A percentile compares a stretch with the other conserved stretches of the same genome.
These are phyloP conservation scores for Zizania palustris DNA, from an alignment of 202 grass and related monocot species.

Conservation along the genomic window DNA sequence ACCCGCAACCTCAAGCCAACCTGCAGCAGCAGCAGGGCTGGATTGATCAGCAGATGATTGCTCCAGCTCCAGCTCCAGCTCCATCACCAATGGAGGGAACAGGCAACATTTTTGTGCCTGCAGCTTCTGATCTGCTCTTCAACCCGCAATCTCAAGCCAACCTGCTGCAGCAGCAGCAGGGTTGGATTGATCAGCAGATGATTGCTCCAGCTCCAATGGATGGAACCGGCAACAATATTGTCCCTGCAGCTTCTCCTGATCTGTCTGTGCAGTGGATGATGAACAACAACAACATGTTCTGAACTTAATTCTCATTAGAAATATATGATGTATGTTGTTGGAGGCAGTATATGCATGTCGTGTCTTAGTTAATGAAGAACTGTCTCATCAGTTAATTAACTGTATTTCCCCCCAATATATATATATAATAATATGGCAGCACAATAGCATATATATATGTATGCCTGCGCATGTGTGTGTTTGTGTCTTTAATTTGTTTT, in stretches of 20 bases:
- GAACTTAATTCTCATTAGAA: not conserved
- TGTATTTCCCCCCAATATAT: too few species aligned
- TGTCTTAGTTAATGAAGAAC: too few species aligned
- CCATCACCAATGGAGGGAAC: not conserved
- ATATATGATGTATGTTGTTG: not conserved
- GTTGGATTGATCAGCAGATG: not conserved
- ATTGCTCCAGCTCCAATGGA: not conserved
- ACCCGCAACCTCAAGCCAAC: too few species aligned
- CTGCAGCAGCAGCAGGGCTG: not conserved
- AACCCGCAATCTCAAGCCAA: too few species aligned
- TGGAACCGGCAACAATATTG: not conserved
- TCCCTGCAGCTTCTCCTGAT: not conserved
- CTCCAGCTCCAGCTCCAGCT: not conserved
- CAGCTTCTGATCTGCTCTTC: not conserved
- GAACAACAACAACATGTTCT: slow-evolving; percentile 12
- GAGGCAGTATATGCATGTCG: too few species aligned
- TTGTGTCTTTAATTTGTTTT: too few species aligned
- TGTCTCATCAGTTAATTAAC: too few species aligned
- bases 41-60: not conserved
- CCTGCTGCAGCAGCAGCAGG: not conserved
- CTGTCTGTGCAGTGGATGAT: not conserved
- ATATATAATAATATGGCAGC: too few species aligned
- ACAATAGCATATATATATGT: too few species aligned
- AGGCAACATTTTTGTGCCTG: not conserved
- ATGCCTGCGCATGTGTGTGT: too few species aligned